phyloP scores from a whole-genome alignment of 139 green algal genomes.

The Micractinium sp. region DNA sequence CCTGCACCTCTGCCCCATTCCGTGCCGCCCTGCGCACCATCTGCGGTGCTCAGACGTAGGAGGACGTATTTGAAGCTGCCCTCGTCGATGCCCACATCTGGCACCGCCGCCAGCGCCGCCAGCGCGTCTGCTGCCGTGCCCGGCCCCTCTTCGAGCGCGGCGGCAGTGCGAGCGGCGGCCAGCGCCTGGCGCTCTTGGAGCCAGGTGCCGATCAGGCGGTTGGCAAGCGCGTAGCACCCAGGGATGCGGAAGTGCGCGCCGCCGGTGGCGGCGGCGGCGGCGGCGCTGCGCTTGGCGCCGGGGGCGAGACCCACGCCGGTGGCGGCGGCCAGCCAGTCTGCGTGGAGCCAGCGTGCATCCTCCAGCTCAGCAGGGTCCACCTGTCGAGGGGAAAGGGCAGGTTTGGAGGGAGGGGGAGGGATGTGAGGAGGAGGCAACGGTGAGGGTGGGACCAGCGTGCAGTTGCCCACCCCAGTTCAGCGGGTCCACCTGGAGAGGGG shows the following conservation, averaged over 20 bases:
- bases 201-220: constrained; percentile 64
- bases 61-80: constrained; percentile 89
- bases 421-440: not conserved
- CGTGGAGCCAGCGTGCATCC: constrained; percentile 78
- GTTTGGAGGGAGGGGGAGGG: not conserved
- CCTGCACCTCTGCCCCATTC: too few species aligned
- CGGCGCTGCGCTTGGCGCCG: too few species aligned
- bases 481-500: not conserved
- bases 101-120: constrained; percentile 22
- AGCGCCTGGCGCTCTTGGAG: constrained; percentile 19
- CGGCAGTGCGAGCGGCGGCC: not conserved
- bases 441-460: not conserved
- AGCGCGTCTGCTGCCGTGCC: not conserved
- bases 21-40: not conserved
- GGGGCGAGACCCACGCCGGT: not conserved
- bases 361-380: constrained; percentile 66
- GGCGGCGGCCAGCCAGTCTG: constrained; percentile 40
- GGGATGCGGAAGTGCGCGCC: constrained; percentile 55
- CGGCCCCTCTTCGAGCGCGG: too few species aligned
- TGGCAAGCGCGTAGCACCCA: constrained; percentile 62
- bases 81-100: constrained; percentile 55
- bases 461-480: not conserved
- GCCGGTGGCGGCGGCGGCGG: not conserved
- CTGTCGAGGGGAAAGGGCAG: too few species aligned
- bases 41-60: constrained; percentile 56